Conservation (phyloP, 345 rosid genomes). For the Cochlearia excelsa region DNA sequence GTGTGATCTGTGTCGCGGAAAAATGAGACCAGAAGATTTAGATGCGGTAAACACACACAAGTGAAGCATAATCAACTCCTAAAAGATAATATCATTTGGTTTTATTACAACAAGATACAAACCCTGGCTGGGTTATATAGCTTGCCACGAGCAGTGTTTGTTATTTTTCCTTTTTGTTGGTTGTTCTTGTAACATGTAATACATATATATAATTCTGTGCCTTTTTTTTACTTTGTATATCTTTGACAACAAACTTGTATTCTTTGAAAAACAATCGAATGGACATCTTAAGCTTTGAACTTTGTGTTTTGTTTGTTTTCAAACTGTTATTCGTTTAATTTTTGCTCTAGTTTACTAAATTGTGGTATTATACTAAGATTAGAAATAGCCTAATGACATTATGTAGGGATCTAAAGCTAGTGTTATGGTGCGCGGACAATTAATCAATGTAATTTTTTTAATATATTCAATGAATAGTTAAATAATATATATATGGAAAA, state of each 20-base stretch:
- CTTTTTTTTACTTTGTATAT: conserved; percentile 36
- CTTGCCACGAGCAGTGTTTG: conserved; percentile 16
- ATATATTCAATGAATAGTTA: no score
- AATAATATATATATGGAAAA: no score
- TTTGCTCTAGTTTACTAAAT: no score
- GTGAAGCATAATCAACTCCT: conserved; percentile 31
- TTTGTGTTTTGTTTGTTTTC: background rate
- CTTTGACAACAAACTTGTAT: conserved; percentile 36
- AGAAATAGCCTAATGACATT: no score
- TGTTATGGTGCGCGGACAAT: no score
- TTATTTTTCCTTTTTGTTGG: background rate
- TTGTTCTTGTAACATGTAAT: conserved; percentile 30
- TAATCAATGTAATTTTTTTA: no score
- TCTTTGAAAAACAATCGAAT: conserved; percentile 21
- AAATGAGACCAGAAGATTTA: conserved; percentile 16
- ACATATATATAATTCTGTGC: conserved; percentile 15
- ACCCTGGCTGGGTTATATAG: conserved; percentile 6
- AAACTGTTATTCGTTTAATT: no score
- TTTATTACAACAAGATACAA: conserved; percentile 22
- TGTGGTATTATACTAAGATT: no score
- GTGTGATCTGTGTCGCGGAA: conserved; percentile 10
- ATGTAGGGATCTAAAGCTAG: no score
- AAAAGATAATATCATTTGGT: conserved; percentile 28
- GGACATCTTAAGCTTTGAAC: conserved; percentile 14
- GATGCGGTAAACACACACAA: conserved; percentile 19